A percentile compares a stretch with the other conserved stretches of the same genome.
Evolutionary conservation across 129 eudicot species (phyloP).

Genomic region (Cynara cardunculus): DNA sequence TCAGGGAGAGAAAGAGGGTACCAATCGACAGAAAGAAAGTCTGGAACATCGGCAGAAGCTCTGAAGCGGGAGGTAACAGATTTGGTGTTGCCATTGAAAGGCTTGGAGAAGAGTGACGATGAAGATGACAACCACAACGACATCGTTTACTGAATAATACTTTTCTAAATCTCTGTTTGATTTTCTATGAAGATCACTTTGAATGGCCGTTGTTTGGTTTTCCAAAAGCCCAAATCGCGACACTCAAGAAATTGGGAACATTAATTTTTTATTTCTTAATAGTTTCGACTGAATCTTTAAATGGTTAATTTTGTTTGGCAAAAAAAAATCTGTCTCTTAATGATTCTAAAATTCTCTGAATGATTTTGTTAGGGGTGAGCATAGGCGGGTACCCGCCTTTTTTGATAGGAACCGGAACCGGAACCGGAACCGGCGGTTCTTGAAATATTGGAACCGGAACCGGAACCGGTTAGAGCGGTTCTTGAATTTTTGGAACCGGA

Average conservation of each 20-base stretch:
- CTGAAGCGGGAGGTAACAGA: constrained; percentile 32
- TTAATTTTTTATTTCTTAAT: too few species aligned
- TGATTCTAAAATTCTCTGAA: too few species aligned
- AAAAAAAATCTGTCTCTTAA: too few species aligned
- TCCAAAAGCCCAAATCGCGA: background rate
- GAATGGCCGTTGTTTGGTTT: constrained; percentile 14
- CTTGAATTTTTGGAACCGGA: too few species aligned
- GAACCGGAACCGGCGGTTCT: too few species aligned
- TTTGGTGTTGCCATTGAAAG: constrained; percentile 24
- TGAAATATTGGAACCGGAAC: too few species aligned
- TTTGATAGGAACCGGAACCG: too few species aligned
- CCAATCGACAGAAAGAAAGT: constrained; percentile 67
- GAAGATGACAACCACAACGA: constrained; percentile 44
- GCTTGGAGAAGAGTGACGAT: constrained; percentile 35
- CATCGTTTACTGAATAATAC: constrained; percentile 27
- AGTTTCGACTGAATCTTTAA: too few species aligned
- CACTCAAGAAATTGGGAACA: constrained; percentile 20
- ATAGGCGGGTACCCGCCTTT: too few species aligned
- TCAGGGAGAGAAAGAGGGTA: constrained; percentile 7
- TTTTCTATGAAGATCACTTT: background rate
- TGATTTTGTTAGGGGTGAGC: too few species aligned
- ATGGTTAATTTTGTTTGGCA: too few species aligned
- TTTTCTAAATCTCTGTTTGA: background rate
- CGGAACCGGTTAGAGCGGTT: too few species aligned
- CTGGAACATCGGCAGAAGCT: constrained; percentile 71